A percentile compares a stretch with the other conserved stretches of the same genome.
phyloP scores from a whole-genome alignment of 1,284 basidiomycete species.

The Rhodotorula glutinis region DNA sequence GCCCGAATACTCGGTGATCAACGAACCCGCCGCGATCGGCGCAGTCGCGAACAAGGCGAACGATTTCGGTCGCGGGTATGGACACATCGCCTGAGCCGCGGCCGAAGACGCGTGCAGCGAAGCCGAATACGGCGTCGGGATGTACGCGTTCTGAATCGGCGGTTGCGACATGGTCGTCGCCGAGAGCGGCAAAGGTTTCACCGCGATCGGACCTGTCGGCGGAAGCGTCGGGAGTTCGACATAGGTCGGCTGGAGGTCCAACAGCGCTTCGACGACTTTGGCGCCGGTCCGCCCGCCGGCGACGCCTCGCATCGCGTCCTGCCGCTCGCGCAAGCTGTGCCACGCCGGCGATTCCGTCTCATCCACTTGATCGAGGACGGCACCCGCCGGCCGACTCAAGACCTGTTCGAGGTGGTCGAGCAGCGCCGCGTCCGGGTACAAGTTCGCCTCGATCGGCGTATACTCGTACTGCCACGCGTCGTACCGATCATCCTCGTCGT shows the following conservation, averaged over 20 bases:
- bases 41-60: conserved; percentile 50
- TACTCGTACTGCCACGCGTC: conserved; percentile 45
- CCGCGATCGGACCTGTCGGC: conserved; percentile 19
- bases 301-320: background rate
- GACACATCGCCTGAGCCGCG: conserved; percentile 54
- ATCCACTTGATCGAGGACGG: background rate
- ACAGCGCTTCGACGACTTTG: conserved; percentile 13
- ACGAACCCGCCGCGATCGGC: conserved; percentile 48
- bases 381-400: background rate
- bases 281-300: background rate
- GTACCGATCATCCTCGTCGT: conserved; percentile 37
- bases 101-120: conserved; percentile 59
- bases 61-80: conserved; percentile 49
- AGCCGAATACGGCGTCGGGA: conserved; percentile 48
- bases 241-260: conserved; percentile 27
- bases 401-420: background rate
- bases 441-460: conserved; percentile 36
- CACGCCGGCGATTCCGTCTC: background rate
- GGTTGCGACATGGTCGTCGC: conserved; percentile 23
- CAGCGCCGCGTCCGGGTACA: conserved; percentile 10
- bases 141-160: conserved; percentile 27
- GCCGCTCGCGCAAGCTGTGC: conserved; percentile 2
- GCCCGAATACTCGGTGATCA: conserved; percentile 48
- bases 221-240: conserved; percentile 27
- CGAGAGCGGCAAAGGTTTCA: conserved; percentile 28